These are phyloP conservation scores for Kickxella alabastrina DNA, from an alignment of 192 early-diverging fungal genomes.

Conservation along the genomic window DNA sequence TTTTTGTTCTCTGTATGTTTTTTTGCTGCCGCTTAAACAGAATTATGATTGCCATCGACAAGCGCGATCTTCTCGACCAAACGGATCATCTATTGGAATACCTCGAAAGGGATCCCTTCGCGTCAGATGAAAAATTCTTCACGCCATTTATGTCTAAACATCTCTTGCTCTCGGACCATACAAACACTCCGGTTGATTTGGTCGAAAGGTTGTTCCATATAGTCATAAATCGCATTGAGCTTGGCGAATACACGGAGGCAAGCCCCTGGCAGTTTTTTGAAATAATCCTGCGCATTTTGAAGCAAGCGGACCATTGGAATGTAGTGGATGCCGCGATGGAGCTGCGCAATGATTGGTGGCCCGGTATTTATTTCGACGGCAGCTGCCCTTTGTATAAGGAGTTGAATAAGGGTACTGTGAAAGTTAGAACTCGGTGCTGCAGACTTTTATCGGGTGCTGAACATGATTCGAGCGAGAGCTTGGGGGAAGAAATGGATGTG, in stretches of 20 bases:
- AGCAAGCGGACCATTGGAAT: neutral
- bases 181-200: neutral
- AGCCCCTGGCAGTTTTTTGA: slow-evolving; percentile 27
- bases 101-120: slow-evolving; percentile 35
- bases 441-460: neutral
- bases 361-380: neutral
- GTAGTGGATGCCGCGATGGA: slow-evolving; percentile 10
- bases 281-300: neutral
- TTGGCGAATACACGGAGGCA: slow-evolving; percentile 16
- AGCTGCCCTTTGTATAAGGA: neutral
- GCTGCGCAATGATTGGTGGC: slow-evolving; percentile 29
- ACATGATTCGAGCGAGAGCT: neutral
- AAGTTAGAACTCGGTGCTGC: neutral
- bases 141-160: slow-evolving; percentile 6
- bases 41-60: slow-evolving; percentile 31
- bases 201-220: slow-evolving; percentile 7
- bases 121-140: slow-evolving; percentile 8
- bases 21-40: neutral
- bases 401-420: neutral
- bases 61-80: slow-evolving; percentile 5
- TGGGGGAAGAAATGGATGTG: neutral
- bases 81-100: slow-evolving; percentile 23
- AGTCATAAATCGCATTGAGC: slow-evolving; percentile 27
- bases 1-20: neutral
- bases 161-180: neutral